Conservation (phyloP, 768 basidiomycete species). For the Candolleomyces efflorescens region DNA sequence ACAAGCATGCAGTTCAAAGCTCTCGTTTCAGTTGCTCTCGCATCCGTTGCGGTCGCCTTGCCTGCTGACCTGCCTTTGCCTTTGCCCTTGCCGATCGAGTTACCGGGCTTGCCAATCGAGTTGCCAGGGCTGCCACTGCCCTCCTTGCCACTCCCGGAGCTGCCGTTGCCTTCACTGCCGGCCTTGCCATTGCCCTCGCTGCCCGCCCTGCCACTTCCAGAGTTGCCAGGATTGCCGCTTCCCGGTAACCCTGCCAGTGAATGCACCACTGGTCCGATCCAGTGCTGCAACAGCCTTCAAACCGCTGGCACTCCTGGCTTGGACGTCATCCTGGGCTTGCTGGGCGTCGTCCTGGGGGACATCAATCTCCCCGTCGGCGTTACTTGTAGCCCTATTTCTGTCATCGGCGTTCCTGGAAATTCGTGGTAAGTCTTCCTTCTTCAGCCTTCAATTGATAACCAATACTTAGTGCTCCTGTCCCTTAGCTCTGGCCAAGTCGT, state of each 20-base stretch:
- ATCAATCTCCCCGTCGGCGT: conserved; percentile 10
- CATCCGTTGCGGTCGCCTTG: conserved; percentile 8
- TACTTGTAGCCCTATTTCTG: conserved; percentile 16
- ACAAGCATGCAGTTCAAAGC: conserved; percentile 4
- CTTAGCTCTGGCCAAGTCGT: conserved; percentile 23
- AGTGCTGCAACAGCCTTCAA: conserved; percentile 21
- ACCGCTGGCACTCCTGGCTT: background rate
- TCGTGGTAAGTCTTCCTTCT: conserved; percentile 20
- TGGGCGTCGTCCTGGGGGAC: conserved; percentile 11
- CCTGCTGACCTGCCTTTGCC: too few relatives aligned
- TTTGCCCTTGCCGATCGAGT: too few relatives aligned
- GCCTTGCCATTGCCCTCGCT: too few relatives aligned
- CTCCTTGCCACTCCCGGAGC: too few relatives aligned
- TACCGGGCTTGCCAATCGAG: too few relatives aligned
- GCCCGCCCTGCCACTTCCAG: conserved; percentile 6
- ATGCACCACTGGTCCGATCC: conserved; percentile 25
- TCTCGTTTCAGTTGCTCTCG: conserved; percentile 3
- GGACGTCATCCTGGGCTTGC: conserved; percentile 7
- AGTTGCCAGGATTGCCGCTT: background rate
- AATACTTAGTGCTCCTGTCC: too few relatives aligned
- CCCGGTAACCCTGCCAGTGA: conserved; percentile 13
- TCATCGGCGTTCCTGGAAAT: conserved; percentile 18
- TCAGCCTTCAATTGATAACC: conserved; percentile 13
- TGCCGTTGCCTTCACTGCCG: too few relatives aligned
- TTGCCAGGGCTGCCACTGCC: too few relatives aligned